These are phyloP conservation scores for Suhomyces canberraensis DNA, from an alignment of 805 yeast genomes.

Conservation along the genomic window DNA sequence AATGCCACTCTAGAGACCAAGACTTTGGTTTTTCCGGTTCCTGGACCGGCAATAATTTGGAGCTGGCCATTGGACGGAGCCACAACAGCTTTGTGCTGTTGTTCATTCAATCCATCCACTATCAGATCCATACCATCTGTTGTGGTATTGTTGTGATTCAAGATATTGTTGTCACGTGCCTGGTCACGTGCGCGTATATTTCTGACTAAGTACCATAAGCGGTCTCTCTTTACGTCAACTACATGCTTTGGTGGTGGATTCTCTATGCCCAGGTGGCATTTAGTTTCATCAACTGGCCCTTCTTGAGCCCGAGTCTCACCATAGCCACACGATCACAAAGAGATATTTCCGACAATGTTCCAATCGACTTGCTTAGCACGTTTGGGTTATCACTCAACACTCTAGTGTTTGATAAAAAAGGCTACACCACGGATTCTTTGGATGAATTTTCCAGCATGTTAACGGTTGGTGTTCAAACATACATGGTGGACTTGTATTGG, in stretches of 20 bases:
- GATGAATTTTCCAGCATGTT: constrained; percentile 22
- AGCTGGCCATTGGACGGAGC: constrained; percentile 36
- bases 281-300: constrained; percentile 3
- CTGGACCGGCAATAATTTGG: constrained; percentile 60
- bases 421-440: constrained; percentile 15
- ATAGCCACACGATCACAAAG: constrained; percentile 32
- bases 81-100: constrained; percentile 44
- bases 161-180: too few relatives aligned
- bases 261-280: constrained; percentile 1
- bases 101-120: constrained; percentile 32
- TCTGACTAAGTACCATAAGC: too few relatives aligned
- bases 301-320: constrained; percentile 6
- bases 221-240: too few relatives aligned
- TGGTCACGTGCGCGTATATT: too few relatives aligned
- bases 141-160: neutral
- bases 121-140: neutral
- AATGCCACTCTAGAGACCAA: constrained; percentile 76
- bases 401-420: constrained; percentile 26
- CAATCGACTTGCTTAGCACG: constrained; percentile 31
- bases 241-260: too few relatives aligned
- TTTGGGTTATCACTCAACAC: constrained; percentile 32
- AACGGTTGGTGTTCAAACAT: constrained; percentile 42
- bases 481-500: constrained; percentile 57
- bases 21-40: constrained; percentile 79
- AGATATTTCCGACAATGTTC: constrained; percentile 28